These are phyloP conservation scores for Craterostigma plantagineum DNA, from an alignment of 257 asterid species.

Conservation along the genomic window DNA sequence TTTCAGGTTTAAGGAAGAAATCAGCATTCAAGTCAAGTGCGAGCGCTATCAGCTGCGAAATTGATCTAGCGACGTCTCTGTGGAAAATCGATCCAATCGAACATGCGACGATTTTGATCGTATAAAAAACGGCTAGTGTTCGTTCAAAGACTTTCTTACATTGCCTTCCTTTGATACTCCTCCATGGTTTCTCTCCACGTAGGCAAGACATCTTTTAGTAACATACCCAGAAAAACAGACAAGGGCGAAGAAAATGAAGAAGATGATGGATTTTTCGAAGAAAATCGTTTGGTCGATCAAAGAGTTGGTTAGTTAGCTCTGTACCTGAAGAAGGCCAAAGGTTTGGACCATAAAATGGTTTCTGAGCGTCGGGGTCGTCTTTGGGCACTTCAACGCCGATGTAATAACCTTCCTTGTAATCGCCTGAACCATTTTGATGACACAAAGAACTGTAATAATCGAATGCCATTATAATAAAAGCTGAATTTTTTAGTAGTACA, in stretches of 20 bases:
- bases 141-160: no score
- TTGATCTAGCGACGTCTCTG: constrained; percentile 54
- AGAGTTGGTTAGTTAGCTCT: no score
- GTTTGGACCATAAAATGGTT: constrained; percentile 64
- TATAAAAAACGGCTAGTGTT: no score
- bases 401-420: constrained; percentile 88
- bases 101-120: not conserved
- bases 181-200: constrained; percentile 82
- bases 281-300: no score
- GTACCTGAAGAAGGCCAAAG: constrained; percentile 64
- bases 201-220: constrained; percentile 43
- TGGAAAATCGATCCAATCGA: constrained; percentile 2
- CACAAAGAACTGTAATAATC: no score
- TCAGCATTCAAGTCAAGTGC: constrained; percentile 46
- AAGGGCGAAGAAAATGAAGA: no score
- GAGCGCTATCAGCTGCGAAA: constrained; percentile 61
- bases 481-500: constrained; percentile 6
- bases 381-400: constrained; percentile 65
- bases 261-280: no score
- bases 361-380: constrained; percentile 47
- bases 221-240: not conserved
- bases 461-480: no score
- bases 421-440: constrained; percentile 30
- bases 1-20: constrained; percentile 51
- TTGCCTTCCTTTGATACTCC: constrained; percentile 55